Base-by-base conservation (phyloP, 2,329 filamentous ascomycete species). In the Aspergillus sp. region DNA sequence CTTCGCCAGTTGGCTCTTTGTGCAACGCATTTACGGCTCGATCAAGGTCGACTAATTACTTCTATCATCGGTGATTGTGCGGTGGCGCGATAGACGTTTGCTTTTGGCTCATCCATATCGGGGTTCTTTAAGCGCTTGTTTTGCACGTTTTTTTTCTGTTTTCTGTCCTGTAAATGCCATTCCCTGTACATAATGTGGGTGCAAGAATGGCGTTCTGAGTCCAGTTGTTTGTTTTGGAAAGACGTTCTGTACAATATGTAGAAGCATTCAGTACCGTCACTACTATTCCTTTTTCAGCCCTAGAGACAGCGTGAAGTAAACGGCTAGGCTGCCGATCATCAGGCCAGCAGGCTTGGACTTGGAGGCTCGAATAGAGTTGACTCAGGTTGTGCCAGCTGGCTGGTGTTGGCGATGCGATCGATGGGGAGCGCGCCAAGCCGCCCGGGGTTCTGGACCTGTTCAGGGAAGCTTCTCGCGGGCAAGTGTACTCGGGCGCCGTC, bases 1-100 rank as follows among this genome's bases (percentile, higher is more conserved):
- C 80, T 91, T 97, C 68, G 87, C 95, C 8, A 96, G 91, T 73
- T 98, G 93, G 91, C 84, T 89, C 72, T 99, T 99, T 73, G 89
- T 96, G 53, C 86, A 90, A 65, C 93, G 90, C 74, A 99, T 99
- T 61, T 99, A 99, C 75, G 81, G 86, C 22, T 97, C 93, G n/a
- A 96, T 99, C 79, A 99, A 99, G 82, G 92, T 99, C 64, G 95
- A 99, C 73, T 99, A 75, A 44, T 22, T 54, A 12, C 51, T 46
- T 30, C n/a, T 9, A 30, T 15, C 24, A 19, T 48, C 17, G 27
- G 15, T 20, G n/a, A 20, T 30, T 30, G 27, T 20, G 30, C 22
- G 13, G 13, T 46, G 44, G 44, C 44, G n/a, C 8, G 34, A 13
- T 54, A 13, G 48, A 30, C 19, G 33, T n/a, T 33, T 37, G 6